Evolutionary conservation across 345 rosid genomes (phyloP).

Genomic region (Dimocarpus longan): DNA sequence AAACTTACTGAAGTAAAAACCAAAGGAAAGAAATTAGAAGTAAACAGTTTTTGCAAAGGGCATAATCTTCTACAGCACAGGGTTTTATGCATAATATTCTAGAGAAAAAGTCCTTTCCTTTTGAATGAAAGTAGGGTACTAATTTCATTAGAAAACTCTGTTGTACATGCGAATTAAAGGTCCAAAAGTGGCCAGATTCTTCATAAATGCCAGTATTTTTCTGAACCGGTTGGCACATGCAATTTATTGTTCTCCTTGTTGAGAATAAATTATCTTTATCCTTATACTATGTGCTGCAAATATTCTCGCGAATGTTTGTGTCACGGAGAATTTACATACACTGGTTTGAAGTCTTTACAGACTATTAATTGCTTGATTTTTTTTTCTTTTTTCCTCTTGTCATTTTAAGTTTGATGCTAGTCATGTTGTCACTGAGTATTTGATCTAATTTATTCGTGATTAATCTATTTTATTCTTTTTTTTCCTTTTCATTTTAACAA

Average conservation of each 20-base stretch:
- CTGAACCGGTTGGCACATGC: background rate
- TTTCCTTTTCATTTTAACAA: background rate
- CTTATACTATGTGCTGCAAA: background rate
- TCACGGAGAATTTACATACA: background rate
- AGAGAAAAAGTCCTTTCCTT: background rate
- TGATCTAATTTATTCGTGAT: background rate
- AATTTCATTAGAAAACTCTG: background rate
- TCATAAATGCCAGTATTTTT: background rate
- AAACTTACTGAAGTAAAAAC: background rate
- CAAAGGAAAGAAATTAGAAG: background rate
- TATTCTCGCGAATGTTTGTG: background rate
- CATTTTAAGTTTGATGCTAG: background rate
- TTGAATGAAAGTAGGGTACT: background rate
- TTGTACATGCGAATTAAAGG: background rate
- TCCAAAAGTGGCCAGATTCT: background rate
- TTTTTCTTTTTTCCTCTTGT: background rate
- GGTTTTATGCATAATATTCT: background rate
- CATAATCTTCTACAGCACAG: background rate
- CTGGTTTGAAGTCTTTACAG: background rate
- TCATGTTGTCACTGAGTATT: background rate
- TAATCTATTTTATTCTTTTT: background rate
- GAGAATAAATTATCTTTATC: slow-evolving; percentile 6
- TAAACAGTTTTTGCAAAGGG: background rate
- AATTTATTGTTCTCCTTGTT: background rate
- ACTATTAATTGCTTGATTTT: background rate